Evolutionary conservation across 495 filamentous ascomycete genomes (phyloP), one percentile per base, ranked within the genome.

Genomic region (Articulospora tetracladia): DNA sequence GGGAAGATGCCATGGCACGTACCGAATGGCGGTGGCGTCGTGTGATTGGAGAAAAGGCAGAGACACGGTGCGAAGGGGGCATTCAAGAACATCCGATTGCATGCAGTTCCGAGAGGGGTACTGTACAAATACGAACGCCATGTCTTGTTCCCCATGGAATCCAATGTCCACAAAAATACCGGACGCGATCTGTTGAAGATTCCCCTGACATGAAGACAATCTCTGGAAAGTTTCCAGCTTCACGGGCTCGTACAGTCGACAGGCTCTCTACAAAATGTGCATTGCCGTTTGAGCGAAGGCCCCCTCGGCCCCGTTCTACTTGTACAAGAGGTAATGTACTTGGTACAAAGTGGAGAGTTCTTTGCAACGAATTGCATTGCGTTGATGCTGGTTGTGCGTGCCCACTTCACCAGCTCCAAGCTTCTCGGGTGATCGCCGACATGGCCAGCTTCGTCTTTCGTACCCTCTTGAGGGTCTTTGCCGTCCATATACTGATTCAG

Each of bases 371-470:
- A n/a, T 44, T 44, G n/a, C 39, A 17, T 17, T 19, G 3, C 39
- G 10, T 44, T 12, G 17, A n/a, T n/a, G n/a, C n/a, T n/a, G n/a
- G n/a, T n/a, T n/a, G n/a, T n/a, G n/a, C n/a, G n/a, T n/a, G n/a
- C n/a, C 34, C 34, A 10, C n/a, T 39, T 27, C n/a, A 4, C 25
- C 47, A 50, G 6, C 25, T n/a, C 23, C 20, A 50, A 24, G 47
- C 47, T 7, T 44, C 47, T 50, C 47, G 47, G 47, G 47, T 50
- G 47, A 50, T 50, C 47, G 47, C 25, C 47, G 25, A 50, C 47
- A 50, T 50, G 47, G 47, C 47, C 47, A 27, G 4, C 25, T 50
- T 50, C 20, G 19, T 50, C 7, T 50, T 27, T 50, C 20, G 20
- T 50, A 22, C 47, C 47, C 47, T 26, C 47, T 50, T 50, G 6